These are phyloP conservation scores for Debaryomycetaceae sp. DNA, from an alignment of 1,139 yeast species.

Conservation along the genomic window DNA sequence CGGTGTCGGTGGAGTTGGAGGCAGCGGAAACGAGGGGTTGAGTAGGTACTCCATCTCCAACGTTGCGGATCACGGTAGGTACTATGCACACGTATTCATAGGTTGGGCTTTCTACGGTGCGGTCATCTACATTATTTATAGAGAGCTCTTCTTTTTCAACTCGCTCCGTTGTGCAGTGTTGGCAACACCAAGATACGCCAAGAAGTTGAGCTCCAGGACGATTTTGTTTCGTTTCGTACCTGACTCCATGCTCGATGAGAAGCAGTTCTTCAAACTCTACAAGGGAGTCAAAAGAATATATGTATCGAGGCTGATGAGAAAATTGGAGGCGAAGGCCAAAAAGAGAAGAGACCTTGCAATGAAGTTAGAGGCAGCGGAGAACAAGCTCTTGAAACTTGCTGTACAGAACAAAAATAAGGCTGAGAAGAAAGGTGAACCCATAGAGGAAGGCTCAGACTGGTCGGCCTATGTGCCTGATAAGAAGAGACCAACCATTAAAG, in stretches of 20 bases:
- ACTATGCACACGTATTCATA: conserved; percentile 82
- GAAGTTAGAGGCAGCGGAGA: conserved; percentile 69
- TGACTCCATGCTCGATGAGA: conserved; percentile 58
- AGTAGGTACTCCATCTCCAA: conserved; percentile 79
- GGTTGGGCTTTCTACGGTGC: conserved; percentile 77
- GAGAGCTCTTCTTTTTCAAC: conserved; percentile 78
- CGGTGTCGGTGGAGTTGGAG: conserved; percentile 48
- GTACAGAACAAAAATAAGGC: conserved; percentile 61
- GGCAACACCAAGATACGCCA: conserved; percentile 76
- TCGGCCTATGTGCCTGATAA: conserved; percentile 67
- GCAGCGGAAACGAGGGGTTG: conserved; percentile 47
- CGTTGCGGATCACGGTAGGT: conserved; percentile 52
- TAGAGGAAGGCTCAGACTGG: conserved; percentile 51
- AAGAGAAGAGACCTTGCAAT: conserved; percentile 60
- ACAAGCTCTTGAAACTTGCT: conserved; percentile 54
- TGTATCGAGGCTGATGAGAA: conserved; percentile 65
- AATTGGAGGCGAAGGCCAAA: conserved; percentile 54
- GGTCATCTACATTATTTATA: conserved; percentile 66
- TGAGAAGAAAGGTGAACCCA: conserved; percentile 53
- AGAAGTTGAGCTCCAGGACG: conserved; percentile 70
- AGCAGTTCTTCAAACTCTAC: conserved; percentile 57
- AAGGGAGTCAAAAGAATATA: conserved; percentile 72
- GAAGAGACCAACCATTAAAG: conserved; percentile 70
- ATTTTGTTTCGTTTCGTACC: conserved; percentile 82
- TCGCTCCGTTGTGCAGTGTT: conserved; percentile 79